Percentiles rank a stretch among this genome's conserved stretches.
Conservation (phyloP, 2,329 filamentous ascomycete species). For the Penicillium palitans region DNA sequence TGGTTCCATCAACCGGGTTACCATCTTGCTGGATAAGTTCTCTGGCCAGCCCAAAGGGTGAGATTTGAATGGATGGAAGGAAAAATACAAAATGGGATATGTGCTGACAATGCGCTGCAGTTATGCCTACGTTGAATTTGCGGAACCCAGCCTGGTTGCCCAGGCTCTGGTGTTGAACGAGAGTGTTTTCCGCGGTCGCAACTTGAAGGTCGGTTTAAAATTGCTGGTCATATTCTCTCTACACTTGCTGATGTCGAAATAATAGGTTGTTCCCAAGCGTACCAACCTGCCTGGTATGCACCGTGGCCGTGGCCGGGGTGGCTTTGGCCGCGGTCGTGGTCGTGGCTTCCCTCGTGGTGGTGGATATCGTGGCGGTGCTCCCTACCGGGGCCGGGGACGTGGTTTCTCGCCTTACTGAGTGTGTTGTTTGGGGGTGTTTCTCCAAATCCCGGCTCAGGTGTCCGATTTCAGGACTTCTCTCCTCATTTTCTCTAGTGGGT, state of each 20-base stretch:
- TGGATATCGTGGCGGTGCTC: slow-evolving; percentile 48
- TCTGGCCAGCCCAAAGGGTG: slow-evolving; percentile 99
- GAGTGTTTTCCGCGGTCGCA: slow-evolving; percentile 89
- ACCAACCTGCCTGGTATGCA: slow-evolving; percentile 96
- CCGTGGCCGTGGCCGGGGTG: slow-evolving; percentile 61
- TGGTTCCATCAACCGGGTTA: slow-evolving; percentile 96
- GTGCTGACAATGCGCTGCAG: slow-evolving; percentile 51
- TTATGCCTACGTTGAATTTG: slow-evolving; percentile 98
- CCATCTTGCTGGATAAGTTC: slow-evolving; percentile 96
- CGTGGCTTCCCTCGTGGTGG: slow-evolving; percentile 58
- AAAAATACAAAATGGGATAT: slow-evolving; percentile 2
- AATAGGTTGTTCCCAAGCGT: slow-evolving; percentile 80
- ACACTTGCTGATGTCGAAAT: background rate
- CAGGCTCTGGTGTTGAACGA: slow-evolving; percentile 95
- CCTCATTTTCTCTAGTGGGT: slow-evolving; percentile 14
- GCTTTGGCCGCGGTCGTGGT: slow-evolving; percentile 49
- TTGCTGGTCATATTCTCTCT: background rate
- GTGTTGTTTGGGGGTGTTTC: slow-evolving; percentile 7
- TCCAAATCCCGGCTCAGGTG: slow-evolving; percentile 4
- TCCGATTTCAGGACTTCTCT: background rate
- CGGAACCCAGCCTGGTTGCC: slow-evolving; percentile 87
- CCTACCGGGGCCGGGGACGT: slow-evolving; percentile 50
- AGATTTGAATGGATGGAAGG: background rate
- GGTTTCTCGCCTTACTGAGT: slow-evolving; percentile 50
- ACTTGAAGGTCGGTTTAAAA: slow-evolving; percentile 73